A percentile compares a stretch with the other conserved stretches of the same genome.
Evolutionary conservation across 352 stramenopile genomes (phyloP).

Genomic region (Globisporangium echinulatum): DNA sequence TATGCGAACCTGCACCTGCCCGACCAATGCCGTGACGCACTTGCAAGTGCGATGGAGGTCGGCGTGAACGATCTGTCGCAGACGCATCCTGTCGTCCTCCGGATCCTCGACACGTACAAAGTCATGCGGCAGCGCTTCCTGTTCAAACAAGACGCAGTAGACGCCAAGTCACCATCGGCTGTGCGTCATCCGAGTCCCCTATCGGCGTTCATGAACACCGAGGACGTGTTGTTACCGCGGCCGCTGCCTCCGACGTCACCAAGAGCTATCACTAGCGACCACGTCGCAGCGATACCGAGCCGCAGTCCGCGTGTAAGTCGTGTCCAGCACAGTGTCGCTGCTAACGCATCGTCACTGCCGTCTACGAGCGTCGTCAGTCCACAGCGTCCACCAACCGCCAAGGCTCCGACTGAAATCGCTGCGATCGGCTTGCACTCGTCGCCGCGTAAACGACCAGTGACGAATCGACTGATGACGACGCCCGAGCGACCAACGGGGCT

Average conservation of each 20-base stretch:
- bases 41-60: constrained; percentile 58
- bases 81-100: constrained; percentile 42
- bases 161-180: background rate
- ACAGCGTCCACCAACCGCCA: constrained; percentile 11
- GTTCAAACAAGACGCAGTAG: constrained; percentile 15
- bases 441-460: constrained; percentile 28
- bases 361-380: constrained; percentile 1
- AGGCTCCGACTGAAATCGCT: constrained; percentile 3
- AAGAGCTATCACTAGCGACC: constrained; percentile 2
- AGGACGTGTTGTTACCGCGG: constrained; percentile 11
- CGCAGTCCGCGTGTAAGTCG: constrained; percentile 8
- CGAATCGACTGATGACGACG: constrained; percentile 27
- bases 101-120: constrained; percentile 65
- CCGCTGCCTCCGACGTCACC: constrained; percentile 18
- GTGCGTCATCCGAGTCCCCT: constrained; percentile 6
- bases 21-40: constrained; percentile 46
- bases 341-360: too few relatives aligned
- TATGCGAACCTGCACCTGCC: constrained; percentile 60
- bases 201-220: constrained; percentile 3
- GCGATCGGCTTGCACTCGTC: constrained; percentile 17
- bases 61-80: constrained; percentile 43
- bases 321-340: constrained; percentile 5
- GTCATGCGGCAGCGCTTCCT: constrained; percentile 62
- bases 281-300: background rate
- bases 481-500: constrained; percentile 25